Conservation (phyloP, 176 grass and related monocot species). For the Zea luxurians region DNA sequence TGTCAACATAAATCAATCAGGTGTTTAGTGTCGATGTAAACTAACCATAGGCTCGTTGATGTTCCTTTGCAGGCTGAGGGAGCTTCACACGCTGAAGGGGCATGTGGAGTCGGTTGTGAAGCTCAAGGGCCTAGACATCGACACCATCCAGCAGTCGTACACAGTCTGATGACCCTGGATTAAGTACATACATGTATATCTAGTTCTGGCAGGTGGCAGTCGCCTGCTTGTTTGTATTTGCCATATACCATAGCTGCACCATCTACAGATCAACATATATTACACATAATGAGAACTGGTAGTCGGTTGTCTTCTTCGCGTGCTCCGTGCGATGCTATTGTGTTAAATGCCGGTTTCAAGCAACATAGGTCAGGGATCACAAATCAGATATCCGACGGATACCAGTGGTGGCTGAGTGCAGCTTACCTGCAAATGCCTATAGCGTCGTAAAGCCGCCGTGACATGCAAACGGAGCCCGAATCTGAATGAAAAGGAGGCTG, state of each 20-base stretch:
- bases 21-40: background rate
- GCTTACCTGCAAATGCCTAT: too few species aligned
- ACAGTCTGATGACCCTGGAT: background rate
- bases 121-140: slow-evolving; percentile 23
- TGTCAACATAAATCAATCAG: background rate
- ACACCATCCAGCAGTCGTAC: slow-evolving; percentile 22
- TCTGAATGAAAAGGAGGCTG: background rate
- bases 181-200: background rate
- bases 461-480: too few species aligned
- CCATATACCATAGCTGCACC: background rate
- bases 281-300: background rate
- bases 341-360: background rate
- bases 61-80: slow-evolving; percentile 7
- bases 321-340: background rate
- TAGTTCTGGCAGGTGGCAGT: background rate
- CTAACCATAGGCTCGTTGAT: background rate
- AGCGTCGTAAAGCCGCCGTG: too few species aligned
- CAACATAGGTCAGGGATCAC: background rate
- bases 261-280: background rate
- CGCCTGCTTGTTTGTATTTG: background rate
- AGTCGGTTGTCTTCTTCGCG: background rate
- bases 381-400: too few species aligned
- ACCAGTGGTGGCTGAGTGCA: too few species aligned
- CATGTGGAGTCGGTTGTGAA: slow-evolving; percentile 27
- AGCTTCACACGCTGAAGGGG: slow-evolving; percentile 23